Conservation (phyloP, 495 filamentous ascomycete genomes). For the Cairneyella variabilis region DNA sequence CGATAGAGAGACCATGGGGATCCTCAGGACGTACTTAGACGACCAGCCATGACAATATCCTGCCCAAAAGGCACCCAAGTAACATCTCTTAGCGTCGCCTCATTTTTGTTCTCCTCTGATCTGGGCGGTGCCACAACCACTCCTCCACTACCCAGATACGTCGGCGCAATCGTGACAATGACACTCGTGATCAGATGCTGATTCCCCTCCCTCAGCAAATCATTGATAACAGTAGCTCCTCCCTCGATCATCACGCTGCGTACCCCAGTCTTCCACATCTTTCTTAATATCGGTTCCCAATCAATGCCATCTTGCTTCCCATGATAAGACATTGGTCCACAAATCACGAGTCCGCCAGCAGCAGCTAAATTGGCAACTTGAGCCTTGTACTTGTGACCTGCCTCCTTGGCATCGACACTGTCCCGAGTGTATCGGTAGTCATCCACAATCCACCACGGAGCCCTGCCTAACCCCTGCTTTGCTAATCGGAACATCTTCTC, state of each 20-base stretch:
- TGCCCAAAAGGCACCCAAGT: slow-evolving; percentile 71
- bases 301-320: slow-evolving; percentile 14
- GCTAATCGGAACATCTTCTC: slow-evolving; percentile 60
- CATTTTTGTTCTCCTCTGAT: slow-evolving; percentile 46
- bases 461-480: slow-evolving; percentile 61
- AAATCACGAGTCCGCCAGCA: no score
- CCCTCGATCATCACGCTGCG: slow-evolving; percentile 87
- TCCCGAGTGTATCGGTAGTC: slow-evolving; percentile 12
- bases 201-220: slow-evolving; percentile 60
- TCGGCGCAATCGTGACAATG: slow-evolving; percentile 80
- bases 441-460: slow-evolving; percentile 60
- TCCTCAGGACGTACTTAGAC: no score
- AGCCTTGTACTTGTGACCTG: slow-evolving; percentile 35
- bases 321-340: no score
- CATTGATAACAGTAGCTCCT: slow-evolving; percentile 72
- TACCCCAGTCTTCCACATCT: slow-evolving; percentile 32
- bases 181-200: slow-evolving; percentile 65
- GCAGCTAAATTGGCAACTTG: no score
- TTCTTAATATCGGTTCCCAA: slow-evolving; percentile 17
- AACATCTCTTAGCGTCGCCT: slow-evolving; percentile 58
- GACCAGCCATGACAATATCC: slow-evolving; percentile 69
- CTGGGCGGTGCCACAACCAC: slow-evolving; percentile 61
- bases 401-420: slow-evolving; percentile 28
- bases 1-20: no score
- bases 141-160: slow-evolving; percentile 75